Base-by-base conservation (phyloP, 176 grass and related monocot genomes). In the Musa itinerans region DNA sequence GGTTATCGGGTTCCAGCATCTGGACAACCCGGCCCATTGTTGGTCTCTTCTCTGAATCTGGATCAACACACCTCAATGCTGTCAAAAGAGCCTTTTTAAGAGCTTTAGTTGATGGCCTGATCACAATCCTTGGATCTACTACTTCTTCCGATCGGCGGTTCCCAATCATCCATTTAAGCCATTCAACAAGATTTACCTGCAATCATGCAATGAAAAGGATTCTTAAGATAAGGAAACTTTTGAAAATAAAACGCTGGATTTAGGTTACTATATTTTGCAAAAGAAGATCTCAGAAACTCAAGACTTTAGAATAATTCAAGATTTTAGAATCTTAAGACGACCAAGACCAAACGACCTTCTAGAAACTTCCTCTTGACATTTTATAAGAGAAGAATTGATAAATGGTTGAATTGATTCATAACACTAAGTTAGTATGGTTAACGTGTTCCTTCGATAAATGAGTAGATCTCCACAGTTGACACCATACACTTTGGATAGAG, bases 131-230 rank as follows among this genome's bases (percentile, higher is more conserved):
- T 65, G 63, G 63, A 65, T 65, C 63, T 65, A 26, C 7, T 11
- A 65, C 63, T 11, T 25, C 63, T 65, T 65, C 63, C 10, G 63
- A 65, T 12, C 10, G 63, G 0, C 63, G 63, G 10, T 65, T 65
- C 20, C 20, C 63, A 65, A 65, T 65, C 63, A 65, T 65, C 63
- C 63, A 65, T 65, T 65, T 65, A 65, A 65, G 63, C 63, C 63
- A 65, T 19, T 65, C 63, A 11, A 65, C 63, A 65, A 65, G 63
- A 65, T 65, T 14, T 65, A 65, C 22, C 63, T 65, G 63, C n/a
- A 65, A 65, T 24, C 11, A 23, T 2, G 11, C 19, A 12, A 10
- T 8, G 12, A 65, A 25, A 23, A 21, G 11, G 7, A 11, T 65
- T 64, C 11, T 10, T 24, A 21, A 65, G 22, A 65, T 65, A 21